A percentile compares a stretch with the other conserved stretches of the same genome.
phyloP scores from a whole-genome alignment of 768 basidiomycete genomes.

The Leccinellum rugosiceps region DNA sequence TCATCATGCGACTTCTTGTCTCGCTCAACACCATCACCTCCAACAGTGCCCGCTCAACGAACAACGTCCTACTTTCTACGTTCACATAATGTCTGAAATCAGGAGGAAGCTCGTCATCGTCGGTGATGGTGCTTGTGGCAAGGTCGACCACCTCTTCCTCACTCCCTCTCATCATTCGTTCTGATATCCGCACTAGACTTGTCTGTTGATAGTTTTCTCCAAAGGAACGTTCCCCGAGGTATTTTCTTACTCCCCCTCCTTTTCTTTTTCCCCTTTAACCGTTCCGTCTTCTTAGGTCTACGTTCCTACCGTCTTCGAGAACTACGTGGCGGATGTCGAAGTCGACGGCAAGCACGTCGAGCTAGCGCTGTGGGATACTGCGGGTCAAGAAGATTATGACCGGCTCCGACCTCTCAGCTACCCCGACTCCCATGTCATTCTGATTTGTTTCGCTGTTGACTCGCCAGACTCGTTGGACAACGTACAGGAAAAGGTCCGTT shows the following conservation, averaged over 20 bases:
- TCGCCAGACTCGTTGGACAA: slow-evolving; percentile 98
- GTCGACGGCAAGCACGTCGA: slow-evolving; percentile 99
- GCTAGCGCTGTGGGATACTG: slow-evolving; percentile 99
- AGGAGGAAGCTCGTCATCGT: slow-evolving; percentile 99
- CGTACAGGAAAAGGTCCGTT: slow-evolving; percentile 96
- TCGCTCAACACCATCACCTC: slow-evolving; percentile 37
- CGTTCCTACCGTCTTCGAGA: slow-evolving; percentile 99
- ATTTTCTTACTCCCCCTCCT: not conserved
- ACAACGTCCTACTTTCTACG: slow-evolving; percentile 33
- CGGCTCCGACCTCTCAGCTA: slow-evolving; percentile 96
- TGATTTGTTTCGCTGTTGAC: slow-evolving; percentile 98
- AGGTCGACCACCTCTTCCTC: slow-evolving; percentile 47
- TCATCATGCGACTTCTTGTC: slow-evolving; percentile 38
- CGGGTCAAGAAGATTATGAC: slow-evolving; percentile 99
- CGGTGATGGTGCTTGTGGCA: slow-evolving; percentile 96
- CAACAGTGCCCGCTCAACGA: slow-evolving; percentile 35
- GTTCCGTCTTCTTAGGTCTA: slow-evolving; percentile 65
- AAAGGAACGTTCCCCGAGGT: slow-evolving; percentile 97
- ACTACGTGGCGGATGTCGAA: slow-evolving; percentile 98
- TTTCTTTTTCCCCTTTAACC: not conserved
- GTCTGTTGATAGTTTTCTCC: slow-evolving; percentile 93
- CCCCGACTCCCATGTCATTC: slow-evolving; percentile 99
- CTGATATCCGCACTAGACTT: slow-evolving; percentile 54
- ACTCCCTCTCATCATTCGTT: slow-evolving; percentile 8
- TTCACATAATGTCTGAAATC: slow-evolving; percentile 84